These are phyloP conservation scores for Amaranthus palmeri DNA, from an alignment of 148 eudicot genomes.

Conservation along the genomic window DNA sequence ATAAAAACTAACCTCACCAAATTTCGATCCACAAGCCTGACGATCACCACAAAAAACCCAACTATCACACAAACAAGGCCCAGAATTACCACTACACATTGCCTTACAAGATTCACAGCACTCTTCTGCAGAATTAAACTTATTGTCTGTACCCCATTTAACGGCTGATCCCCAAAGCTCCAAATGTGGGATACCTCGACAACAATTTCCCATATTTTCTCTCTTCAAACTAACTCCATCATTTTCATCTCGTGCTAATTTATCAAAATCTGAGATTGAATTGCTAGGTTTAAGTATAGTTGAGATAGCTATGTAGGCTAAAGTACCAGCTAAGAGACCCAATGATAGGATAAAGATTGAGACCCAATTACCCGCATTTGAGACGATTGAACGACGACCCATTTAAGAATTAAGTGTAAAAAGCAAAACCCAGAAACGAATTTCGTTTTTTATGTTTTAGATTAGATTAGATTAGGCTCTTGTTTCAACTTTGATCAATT, in stretches of 20 bases:
- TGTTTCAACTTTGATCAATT: not conserved
- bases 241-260: constrained; percentile 4
- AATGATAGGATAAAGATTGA: constrained; percentile 40
- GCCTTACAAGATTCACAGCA: constrained; percentile 66
- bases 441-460: constrained; percentile 1
- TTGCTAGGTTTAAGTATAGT: constrained; percentile 34
- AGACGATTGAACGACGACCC: constrained; percentile 68
- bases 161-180: constrained; percentile 80
- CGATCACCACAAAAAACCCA: constrained; percentile 80
- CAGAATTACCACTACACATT: constrained; percentile 56
- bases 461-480: not conserved
- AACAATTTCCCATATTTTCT: constrained; percentile 38
- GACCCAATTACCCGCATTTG: constrained; percentile 48
- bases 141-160: constrained; percentile 66
- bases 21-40: constrained; percentile 51
- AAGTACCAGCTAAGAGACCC: constrained; percentile 47
- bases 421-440: constrained; percentile 26
- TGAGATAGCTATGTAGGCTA: constrained; percentile 52
- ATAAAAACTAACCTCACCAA: constrained; percentile 54
- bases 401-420: constrained; percentile 39
- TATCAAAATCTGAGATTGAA: not conserved
- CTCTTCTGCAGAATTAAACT: constrained; percentile 47
- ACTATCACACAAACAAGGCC: constrained; percentile 72
- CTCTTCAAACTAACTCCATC: constrained; percentile 15
- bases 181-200: constrained; percentile 53